Evolutionary conservation across 2,329 filamentous ascomycete genomes (phyloP), one percentile per base, ranked within the genome.

Genomic region (Colletotrichum melonis): DNA sequence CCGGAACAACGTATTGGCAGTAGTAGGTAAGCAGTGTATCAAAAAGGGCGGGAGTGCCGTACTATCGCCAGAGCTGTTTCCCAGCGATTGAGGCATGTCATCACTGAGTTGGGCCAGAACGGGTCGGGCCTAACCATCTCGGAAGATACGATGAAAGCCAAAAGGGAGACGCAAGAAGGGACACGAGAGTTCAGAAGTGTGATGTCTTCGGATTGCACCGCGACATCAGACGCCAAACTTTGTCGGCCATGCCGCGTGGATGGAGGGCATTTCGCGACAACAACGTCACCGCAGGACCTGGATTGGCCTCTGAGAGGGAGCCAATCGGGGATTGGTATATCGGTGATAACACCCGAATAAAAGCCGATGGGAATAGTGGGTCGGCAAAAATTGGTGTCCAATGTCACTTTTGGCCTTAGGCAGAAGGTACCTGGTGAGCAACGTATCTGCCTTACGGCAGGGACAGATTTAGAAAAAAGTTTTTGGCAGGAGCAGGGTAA

Each of bases 251-350:
- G 42, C 60, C 60, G 42, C 26, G 16, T n/a, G 42, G 5, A 24
- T 11, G 26, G 59, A 54, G 7, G n/a, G 22, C 16, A 22, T 28
- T 26, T 32, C 42, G 28, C 30, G 22, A 30, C 42, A 32, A 28
- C 11, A 68, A 11, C 55, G 63, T 60, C 62, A 72, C 35, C 5
- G 35, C n/a, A 12, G 19, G 46, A 35, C n/a, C 28, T 16, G 46
- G 60, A 57, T 56, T 38, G 35, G 42, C 14, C 28, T 24, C 14
- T 3, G 8, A 7, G 11, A 11, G 14, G 5, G 22, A 63, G 49
- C 69, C 64, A 72, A 72, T 72, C 57, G 65, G 64, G 62, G 38
- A 8, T 12, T 28, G 49, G 19, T 24, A 57, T 30, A 3, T n/a
- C 9, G 19, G 3, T 22, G 16, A n/a, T 38, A 52, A 54, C 42